A percentile compares a stretch with the other conserved stretches of the same genome.
Conservation (phyloP, 768 basidiomycete species). For the Rhodosporidiobolus odoratus region DNA sequence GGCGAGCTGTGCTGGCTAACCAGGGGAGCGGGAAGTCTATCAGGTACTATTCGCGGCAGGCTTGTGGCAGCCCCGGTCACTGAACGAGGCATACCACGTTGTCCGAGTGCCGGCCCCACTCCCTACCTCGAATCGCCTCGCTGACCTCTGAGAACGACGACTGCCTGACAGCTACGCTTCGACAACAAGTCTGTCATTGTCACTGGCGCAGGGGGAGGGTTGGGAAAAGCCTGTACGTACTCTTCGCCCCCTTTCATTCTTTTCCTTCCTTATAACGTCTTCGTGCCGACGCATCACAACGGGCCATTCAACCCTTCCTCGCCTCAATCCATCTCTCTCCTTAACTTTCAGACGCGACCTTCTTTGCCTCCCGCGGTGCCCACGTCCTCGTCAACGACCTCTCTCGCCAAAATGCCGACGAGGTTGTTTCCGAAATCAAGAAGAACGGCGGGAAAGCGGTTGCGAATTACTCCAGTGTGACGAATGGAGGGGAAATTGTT, state of each 20-base stretch:
- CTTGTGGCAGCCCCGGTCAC: no score
- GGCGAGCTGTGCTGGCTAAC: no score
- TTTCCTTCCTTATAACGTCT: background rate
- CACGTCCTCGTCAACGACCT: conserved; percentile 95
- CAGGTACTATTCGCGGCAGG: no score
- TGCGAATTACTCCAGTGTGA: conserved; percentile 75
- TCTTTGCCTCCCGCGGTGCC: conserved; percentile 89
- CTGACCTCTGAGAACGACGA: background rate
- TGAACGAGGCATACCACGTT: no score
- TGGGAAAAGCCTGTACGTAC: conserved; percentile 74
- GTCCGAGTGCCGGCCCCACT: no score
- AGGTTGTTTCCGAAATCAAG: conserved; percentile 82
- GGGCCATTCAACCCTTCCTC: background rate
- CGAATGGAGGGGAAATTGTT: conserved; percentile 79
- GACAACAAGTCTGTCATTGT: conserved; percentile 85
- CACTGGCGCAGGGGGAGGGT: conserved; percentile 91
- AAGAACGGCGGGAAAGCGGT: conserved; percentile 58
- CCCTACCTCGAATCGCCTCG: no score
- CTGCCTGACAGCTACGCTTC: conserved; percentile 56
- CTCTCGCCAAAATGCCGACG: conserved; percentile 77
- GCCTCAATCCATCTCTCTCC: background rate
- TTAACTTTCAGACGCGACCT: conserved; percentile 66
- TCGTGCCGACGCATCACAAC: background rate
- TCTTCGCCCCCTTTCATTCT: background rate
- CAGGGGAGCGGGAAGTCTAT: no score